phyloP scores from a whole-genome alignment of 768 basidiomycete species.

The Mycena epipterygia region DNA sequence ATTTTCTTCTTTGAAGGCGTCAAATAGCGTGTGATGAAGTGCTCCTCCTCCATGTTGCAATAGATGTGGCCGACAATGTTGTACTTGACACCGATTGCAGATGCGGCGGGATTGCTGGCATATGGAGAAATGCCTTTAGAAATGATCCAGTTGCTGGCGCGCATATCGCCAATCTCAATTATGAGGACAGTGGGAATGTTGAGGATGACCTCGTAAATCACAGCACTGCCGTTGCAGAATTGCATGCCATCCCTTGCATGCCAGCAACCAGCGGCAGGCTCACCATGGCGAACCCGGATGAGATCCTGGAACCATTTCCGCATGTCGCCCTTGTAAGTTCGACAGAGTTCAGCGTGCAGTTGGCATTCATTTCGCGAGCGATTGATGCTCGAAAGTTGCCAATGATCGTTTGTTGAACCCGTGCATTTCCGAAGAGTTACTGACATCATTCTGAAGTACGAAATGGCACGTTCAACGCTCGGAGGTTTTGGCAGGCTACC shows the following conservation, averaged over 20 bases:
- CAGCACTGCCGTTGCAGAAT: background rate
- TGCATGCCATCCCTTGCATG: background rate
- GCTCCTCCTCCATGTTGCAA: background rate
- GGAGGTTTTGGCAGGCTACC: background rate
- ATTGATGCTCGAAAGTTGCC: background rate
- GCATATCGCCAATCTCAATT: constrained; percentile 7
- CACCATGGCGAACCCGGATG: background rate
- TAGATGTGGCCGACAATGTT: constrained; percentile 18
- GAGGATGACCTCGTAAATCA: background rate
- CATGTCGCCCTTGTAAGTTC: background rate
- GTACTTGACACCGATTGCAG: background rate
- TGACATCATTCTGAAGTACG: background rate
- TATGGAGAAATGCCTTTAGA: background rate
- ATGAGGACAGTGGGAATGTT: constrained; percentile 4
- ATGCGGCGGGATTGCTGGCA: constrained; percentile 15
- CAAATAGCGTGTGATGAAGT: constrained; percentile 15
- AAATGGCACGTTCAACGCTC: background rate
- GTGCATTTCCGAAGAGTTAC: background rate
- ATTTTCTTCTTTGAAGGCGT: background rate
- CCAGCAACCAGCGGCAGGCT: background rate
- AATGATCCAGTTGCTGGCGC: background rate
- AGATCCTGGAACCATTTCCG: constrained; percentile 20
- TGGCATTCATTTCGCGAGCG: background rate
- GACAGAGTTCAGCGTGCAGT: background rate
- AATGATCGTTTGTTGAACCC: background rate